Percentiles rank a stretch among this genome's conserved stretches.
Evolutionary conservation across 2,329 filamentous ascomycete species (phyloP).

Genomic region (Aureobasidium mangrovei): DNA sequence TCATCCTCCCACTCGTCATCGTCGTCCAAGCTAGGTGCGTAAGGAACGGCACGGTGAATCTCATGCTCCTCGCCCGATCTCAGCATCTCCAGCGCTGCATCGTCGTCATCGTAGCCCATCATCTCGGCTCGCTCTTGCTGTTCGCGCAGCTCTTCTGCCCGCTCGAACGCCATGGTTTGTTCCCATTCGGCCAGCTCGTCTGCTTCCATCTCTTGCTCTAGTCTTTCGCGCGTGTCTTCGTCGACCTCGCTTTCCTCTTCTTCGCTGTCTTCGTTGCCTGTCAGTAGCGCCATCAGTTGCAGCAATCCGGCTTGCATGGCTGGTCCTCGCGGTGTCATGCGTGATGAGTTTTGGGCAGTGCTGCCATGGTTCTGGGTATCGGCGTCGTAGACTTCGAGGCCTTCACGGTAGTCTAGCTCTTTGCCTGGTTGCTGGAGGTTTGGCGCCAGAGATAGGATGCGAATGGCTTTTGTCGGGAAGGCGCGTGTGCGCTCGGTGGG

Average conservation of each 20-base stretch:
- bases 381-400: background rate
- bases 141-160: background rate
- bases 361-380: background rate
- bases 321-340: background rate
- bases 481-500: constrained; percentile 22
- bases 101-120: constrained; percentile 6
- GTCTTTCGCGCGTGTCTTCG: background rate
- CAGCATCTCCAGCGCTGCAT: constrained; percentile 8
- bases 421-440: constrained; percentile 6
- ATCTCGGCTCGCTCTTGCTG: constrained; percentile 1
- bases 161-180: background rate
- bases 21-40: background rate
- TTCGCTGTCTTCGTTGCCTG: constrained; percentile 1
- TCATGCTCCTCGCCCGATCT: constrained; percentile 12
- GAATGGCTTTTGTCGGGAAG: constrained; percentile 34
- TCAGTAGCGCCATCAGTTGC: constrained; percentile 15
- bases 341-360: background rate
- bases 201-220: background rate
- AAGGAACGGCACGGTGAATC: background rate
- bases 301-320: constrained; percentile 14
- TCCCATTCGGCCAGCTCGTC: background rate
- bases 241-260: background rate
- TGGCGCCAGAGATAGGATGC: constrained; percentile 32
- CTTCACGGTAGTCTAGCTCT: background rate
- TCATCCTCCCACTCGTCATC: background rate